Evolutionary conservation across 208 protist genomes (phyloP).

Genomic region (Crithidia thermophila): DNA sequence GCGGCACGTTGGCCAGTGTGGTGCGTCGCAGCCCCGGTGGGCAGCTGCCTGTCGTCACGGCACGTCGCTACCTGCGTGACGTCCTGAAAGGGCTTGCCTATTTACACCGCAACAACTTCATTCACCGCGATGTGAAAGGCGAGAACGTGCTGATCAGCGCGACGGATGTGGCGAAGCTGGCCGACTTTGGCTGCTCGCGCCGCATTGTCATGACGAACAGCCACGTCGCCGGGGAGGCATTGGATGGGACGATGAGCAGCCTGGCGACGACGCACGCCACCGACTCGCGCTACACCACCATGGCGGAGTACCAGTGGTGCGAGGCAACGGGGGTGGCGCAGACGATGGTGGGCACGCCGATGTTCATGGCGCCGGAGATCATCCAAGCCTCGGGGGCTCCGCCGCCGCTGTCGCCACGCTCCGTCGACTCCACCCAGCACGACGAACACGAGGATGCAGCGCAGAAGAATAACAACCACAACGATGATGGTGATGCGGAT

Average conservation of each 20-base stretch:
- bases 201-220: constrained; percentile 62
- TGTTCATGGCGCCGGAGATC: constrained; percentile 92
- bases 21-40: constrained; percentile 52
- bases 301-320: constrained; percentile 34
- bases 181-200: constrained; percentile 94
- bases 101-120: constrained; percentile 77
- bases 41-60: constrained; percentile 45
- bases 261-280: constrained; percentile 20
- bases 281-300: constrained; percentile 26
- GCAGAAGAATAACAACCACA: neutral
- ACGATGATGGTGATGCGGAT: neutral
- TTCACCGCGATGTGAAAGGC: constrained; percentile 89
- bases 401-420: neutral
- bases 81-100: constrained; percentile 84
- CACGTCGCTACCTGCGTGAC: constrained; percentile 68
- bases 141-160: constrained; percentile 87
- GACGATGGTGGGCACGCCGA: constrained; percentile 82
- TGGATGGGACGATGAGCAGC: constrained; percentile 20
- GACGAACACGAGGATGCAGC: neutral
- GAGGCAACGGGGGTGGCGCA: constrained; percentile 48
- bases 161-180: constrained; percentile 88
- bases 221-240: constrained; percentile 15
- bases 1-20: constrained; percentile 55
- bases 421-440: neutral
- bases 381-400: constrained; percentile 34